Evolutionary conservation across 306 rosid species (phyloP), one percentile per base, ranked within the genome.

Genomic region (Cercis canadensis): DNA sequence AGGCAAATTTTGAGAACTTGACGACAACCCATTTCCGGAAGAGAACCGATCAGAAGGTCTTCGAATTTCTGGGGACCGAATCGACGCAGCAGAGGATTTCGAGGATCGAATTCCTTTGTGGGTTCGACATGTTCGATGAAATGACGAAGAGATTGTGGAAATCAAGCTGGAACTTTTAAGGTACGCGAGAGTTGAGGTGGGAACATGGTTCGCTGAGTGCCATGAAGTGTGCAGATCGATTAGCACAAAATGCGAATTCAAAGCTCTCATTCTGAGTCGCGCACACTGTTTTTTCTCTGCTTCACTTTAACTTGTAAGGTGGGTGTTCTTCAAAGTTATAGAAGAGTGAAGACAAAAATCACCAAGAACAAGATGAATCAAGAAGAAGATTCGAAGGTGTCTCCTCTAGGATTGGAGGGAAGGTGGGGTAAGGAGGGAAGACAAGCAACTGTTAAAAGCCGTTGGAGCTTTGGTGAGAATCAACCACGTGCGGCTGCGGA

Each of bases 1-100:
- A 8, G 78, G 54, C 57, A 50, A 7, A 55, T 17, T 80, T n/a
- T 74, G 53, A 21, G 72, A 49, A 70, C 15, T 69, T 19, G 49
- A 36, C 6, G 78, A 41, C 8, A 75, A 52, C 11, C 87, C 96
- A 74, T 78, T 85, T 4, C 81, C 83, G 37, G 80, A 46, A 11
- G 62, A 64, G 81, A 86, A 86, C 11, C 97, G 92, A 45, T 95
- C 96, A 14, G 91, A 84, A 3, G 97, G 99, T 7, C 92, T 70
- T 2, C 99, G 95, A 61, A 91, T 89, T 44, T 74, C 89, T 10
- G 92, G 92, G 44, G 96, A 61, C 8, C 32, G 73, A 60, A 86
- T 47, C 43, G 81, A 73, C 0, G 79, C 67, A 31, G 85, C 4
- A 5, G 78, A 77, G 15, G 83, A 65, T 7, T 58, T 70, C 11